Evolutionary conservation across 345 rosid species (phyloP).

Genomic region (Psidium friedrichsthalianum): DNA sequence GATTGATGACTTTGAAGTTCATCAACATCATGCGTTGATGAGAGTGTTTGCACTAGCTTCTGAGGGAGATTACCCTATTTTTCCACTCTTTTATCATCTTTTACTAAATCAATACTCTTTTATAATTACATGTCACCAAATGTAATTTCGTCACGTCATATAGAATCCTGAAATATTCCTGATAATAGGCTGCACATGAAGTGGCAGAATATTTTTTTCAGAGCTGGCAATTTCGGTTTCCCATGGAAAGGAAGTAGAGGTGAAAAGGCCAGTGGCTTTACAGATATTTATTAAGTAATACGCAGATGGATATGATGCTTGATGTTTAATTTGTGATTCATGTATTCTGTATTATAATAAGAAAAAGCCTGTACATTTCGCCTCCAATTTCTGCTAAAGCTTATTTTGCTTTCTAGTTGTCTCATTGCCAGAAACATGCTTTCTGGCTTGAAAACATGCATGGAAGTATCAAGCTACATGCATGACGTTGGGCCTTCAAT

Average conservation of each 20-base stretch:
- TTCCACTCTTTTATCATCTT: not conserved
- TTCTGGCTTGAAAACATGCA: conserved; percentile 91
- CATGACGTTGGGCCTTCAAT: conserved; percentile 51
- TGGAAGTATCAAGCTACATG: conserved; percentile 83
- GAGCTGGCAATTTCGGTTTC: not conserved
- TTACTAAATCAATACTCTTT: not conserved
- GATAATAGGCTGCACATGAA: not conserved
- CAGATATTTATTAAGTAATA: not conserved
- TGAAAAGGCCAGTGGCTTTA: not conserved
- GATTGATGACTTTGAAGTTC: not conserved
- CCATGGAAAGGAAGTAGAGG: not conserved
- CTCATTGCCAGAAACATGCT: conserved; percentile 95
- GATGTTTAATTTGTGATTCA: not conserved
- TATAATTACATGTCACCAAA: not conserved
- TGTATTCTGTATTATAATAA: not conserved
- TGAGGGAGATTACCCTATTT: not conserved
- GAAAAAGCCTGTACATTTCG: not conserved
- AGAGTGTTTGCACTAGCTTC: not conserved
- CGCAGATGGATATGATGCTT: not conserved
- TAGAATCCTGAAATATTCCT: not conserved
- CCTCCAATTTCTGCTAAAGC: not conserved
- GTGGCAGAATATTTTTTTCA: not conserved
- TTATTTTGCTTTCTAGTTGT: conserved; percentile 48
- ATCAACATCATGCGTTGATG: not conserved
- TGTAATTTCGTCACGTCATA: not conserved